Evolutionary conservation across 116 monocot genomes (phyloP).

Genomic region (Zostera marina): DNA sequence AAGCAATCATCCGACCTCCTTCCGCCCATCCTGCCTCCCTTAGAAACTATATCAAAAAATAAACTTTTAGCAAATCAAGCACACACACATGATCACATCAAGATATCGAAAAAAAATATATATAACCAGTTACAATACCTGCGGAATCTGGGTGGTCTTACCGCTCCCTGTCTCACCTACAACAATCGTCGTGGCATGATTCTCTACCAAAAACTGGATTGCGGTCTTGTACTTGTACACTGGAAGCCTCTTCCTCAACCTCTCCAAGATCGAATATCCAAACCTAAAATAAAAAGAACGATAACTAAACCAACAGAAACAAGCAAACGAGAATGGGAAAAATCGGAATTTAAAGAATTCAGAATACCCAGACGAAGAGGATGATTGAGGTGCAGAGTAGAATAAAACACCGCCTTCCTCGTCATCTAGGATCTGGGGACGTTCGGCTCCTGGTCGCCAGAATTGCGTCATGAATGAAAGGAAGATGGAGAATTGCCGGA

Average conservation of each 20-base stretch:
- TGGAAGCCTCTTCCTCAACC: constrained; percentile 69
- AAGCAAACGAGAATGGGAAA: background rate
- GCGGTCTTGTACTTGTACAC: constrained; percentile 70
- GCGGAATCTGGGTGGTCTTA: constrained; percentile 95
- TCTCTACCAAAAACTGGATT: constrained; percentile 82
- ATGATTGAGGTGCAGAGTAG: constrained; percentile 24
- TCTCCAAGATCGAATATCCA: constrained; percentile 53
- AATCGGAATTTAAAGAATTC: background rate
- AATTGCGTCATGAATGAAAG: constrained; percentile 60
- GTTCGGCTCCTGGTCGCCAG: constrained; percentile 81
- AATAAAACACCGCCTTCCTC: constrained; percentile 90
- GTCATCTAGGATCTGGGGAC: constrained; percentile 54
- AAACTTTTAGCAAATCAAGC: background rate
- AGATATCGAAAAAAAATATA: background rate
- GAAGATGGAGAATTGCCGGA: background rate
- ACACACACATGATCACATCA: background rate
- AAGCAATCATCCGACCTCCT: constrained; percentile 75
- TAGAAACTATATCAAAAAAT: constrained; percentile 38
- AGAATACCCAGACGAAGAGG: constrained; percentile 37
- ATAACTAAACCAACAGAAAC: background rate
- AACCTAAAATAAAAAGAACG: constrained; percentile 15
- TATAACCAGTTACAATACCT: constrained; percentile 21
- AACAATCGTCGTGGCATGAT: constrained; percentile 64
- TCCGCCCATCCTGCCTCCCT: constrained; percentile 95
- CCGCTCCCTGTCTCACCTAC: constrained; percentile 99